Evolutionary conservation across 1,284 basidiomycete genomes (phyloP).

Genomic region (Sparassis latifolia): DNA sequence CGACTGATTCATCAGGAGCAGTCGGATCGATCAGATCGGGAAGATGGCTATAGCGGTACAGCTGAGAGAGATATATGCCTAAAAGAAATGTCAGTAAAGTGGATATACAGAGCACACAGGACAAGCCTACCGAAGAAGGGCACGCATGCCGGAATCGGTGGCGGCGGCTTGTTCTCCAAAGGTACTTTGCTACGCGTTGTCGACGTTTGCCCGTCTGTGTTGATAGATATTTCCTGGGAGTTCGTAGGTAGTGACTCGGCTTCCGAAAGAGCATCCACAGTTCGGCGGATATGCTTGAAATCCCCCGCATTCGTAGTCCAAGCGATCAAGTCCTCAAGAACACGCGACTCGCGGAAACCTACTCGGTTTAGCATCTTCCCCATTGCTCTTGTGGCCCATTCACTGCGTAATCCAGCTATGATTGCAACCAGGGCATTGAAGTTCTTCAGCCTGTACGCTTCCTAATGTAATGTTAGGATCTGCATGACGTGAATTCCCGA

Average conservation of each 20-base stretch:
- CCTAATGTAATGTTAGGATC: constrained; percentile 37
- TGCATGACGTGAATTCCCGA: background rate
- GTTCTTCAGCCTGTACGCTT: constrained; percentile 77
- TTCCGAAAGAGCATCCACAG: constrained; percentile 60
- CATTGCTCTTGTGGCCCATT: constrained; percentile 68
- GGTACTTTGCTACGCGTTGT: constrained; percentile 35
- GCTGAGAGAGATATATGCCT: constrained; percentile 77
- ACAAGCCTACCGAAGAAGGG: constrained; percentile 63
- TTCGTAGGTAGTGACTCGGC: constrained; percentile 48
- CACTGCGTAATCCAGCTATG: constrained; percentile 70
- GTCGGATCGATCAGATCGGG: constrained; percentile 83
- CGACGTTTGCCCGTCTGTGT: constrained; percentile 33
- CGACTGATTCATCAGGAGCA: constrained; percentile 60
- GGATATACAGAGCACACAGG: background rate
- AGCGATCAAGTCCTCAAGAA: constrained; percentile 69
- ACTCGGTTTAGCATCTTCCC: constrained; percentile 63
- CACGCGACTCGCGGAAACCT: constrained; percentile 68
- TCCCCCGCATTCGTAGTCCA: constrained; percentile 66
- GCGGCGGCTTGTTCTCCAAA: constrained; percentile 36
- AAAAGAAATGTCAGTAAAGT: background rate
- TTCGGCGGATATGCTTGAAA: constrained; percentile 70
- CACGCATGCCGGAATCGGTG: constrained; percentile 48
- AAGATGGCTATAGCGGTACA: constrained; percentile 58
- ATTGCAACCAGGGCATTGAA: constrained; percentile 81
- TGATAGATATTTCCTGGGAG: constrained; percentile 43